Evolutionary conservation across 2,329 filamentous ascomycete genomes (phyloP).

Genomic region (Aureobasidium leucospermi): DNA sequence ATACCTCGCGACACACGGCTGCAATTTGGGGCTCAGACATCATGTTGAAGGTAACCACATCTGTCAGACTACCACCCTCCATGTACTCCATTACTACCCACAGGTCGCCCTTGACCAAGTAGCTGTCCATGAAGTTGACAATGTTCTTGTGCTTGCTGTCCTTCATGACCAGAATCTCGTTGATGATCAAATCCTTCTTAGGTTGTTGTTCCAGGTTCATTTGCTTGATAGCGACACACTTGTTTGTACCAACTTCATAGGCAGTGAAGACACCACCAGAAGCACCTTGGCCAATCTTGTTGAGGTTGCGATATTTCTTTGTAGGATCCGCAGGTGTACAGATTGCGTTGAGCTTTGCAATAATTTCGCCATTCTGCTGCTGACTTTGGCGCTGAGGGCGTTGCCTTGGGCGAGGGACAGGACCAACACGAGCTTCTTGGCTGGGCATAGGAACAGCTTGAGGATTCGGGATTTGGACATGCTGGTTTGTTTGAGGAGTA

Average conservation of each 20-base stretch:
- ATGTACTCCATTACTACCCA: conserved; percentile 99
- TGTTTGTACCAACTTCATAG: conserved; percentile 74
- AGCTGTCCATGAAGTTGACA: conserved; percentile 98
- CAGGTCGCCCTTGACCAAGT: conserved; percentile 77
- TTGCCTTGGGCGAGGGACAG: conserved; percentile 64
- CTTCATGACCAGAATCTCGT: conserved; percentile 98
- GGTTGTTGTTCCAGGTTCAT: conserved; percentile 99
- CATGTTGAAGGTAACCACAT: conserved; percentile 98
- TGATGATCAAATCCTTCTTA: conserved; percentile 98
- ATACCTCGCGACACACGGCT: conserved; percentile 73
- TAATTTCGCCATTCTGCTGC: conserved; percentile 62
- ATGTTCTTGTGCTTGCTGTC: conserved; percentile 98
- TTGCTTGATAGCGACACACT: conserved; percentile 95
- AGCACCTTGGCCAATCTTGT: conserved; percentile 94
- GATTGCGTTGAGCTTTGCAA: conserved; percentile 76
- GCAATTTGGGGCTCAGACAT: conserved; percentile 98
- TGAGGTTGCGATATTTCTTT: conserved; percentile 76
- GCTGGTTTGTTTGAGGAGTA: conserved; percentile 33
- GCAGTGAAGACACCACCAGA: conserved; percentile 94
- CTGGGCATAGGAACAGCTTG: conserved; percentile 38
- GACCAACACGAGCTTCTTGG: conserved; percentile 44
- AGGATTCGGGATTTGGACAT: conserved; percentile 40
- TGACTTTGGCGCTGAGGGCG: conserved; percentile 66
- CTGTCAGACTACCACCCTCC: conserved; percentile 95
- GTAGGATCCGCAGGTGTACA: conserved; percentile 86